A percentile compares a stretch with the other conserved stretches of the same genome.
Conservation (phyloP, 768 basidiomycete genomes). For the Dentipellis fragilis region DNA sequence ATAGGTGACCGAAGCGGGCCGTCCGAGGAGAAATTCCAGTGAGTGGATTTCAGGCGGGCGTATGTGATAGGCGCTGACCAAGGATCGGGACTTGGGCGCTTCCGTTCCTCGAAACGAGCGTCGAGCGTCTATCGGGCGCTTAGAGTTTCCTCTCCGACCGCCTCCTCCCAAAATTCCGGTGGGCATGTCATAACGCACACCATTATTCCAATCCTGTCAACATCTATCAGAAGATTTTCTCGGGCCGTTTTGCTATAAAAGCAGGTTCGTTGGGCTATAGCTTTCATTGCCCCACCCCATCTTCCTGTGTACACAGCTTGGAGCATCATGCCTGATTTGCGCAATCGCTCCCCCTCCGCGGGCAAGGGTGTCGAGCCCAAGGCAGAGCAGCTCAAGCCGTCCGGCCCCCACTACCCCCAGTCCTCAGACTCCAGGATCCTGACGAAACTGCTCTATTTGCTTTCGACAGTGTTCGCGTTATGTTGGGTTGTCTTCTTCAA, state of each 20-base stretch:
- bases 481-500: constrained; percentile 10
- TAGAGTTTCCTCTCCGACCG: neutral
- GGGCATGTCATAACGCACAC: neutral
- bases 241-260: constrained; percentile 13
- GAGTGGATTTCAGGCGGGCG: neutral
- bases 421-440: neutral
- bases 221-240: constrained; percentile 8
- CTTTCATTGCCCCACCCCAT: constrained; percentile 1
- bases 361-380: neutral
- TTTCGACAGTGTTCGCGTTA: constrained; percentile 16
- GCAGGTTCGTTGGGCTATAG: constrained; percentile 4
- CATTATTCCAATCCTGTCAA: neutral
- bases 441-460: constrained; percentile 9
- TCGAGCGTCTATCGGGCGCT: neutral
- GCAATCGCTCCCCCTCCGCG: constrained; percentile 12
- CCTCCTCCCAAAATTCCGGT: neutral
- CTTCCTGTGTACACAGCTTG: neutral
- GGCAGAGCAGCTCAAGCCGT: neutral
- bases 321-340: constrained; percentile 10
- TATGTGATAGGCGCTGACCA: neutral
- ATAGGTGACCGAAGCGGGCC: too few relatives aligned
- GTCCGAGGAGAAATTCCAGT: too few relatives aligned
- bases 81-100: neutral
- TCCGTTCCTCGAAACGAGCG: neutral
- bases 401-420: neutral